Conservation (phyloP, 2,329 filamentous ascomycete genomes). For the Aspergillus alliaceus region DNA sequence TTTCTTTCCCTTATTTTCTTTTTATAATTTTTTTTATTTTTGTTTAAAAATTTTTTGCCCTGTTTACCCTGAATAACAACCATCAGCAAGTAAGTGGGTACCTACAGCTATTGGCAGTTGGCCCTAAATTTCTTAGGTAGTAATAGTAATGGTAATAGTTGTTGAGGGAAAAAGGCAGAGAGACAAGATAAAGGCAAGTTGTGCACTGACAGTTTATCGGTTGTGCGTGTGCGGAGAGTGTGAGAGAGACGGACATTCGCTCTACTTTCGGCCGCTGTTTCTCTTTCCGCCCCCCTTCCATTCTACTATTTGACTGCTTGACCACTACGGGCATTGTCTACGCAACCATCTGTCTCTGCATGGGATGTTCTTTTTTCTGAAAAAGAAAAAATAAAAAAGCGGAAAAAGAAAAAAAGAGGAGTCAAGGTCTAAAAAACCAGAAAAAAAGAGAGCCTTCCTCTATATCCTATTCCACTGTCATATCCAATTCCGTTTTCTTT, state of each 20-base stretch:
- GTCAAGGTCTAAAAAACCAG: background rate
- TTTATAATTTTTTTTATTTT: background rate
- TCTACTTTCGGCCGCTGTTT: constrained; percentile 12
- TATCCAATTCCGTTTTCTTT: constrained; percentile 6
- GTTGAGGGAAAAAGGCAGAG: background rate
- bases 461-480: background rate
- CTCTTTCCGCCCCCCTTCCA: constrained; percentile 9
- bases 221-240: constrained; percentile 9
- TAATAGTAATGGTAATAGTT: background rate
- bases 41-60: constrained; percentile 1
- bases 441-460: background rate
- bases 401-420: constrained; percentile 4
- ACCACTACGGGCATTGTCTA: constrained; percentile 9
- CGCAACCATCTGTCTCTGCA: constrained; percentile 24
- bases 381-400: constrained; percentile 10
- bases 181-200: background rate
- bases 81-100: background rate
- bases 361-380: constrained; percentile 1
- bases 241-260: background rate
- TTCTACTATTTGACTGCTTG: constrained; percentile 1
- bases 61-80: background rate
- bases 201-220: background rate
- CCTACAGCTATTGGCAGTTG: background rate
- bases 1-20: background rate
- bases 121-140: background rate